A percentile compares a stretch with the other conserved stretches of the same genome.
Conservation (phyloP, 73 alveolate genomes). For the Tetrahymena elliotti region DNA sequence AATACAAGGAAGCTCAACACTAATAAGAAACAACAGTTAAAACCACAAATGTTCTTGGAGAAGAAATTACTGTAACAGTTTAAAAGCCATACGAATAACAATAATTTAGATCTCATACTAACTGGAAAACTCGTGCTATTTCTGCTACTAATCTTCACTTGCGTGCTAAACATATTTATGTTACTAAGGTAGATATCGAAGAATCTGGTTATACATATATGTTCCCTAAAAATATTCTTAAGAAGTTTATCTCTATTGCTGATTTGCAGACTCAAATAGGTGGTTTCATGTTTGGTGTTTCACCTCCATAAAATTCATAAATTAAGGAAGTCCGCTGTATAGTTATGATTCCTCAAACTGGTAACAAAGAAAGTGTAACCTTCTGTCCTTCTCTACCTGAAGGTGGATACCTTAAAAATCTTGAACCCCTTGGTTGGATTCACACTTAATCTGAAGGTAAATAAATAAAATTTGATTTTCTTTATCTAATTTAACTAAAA, state of each 20-base stretch:
- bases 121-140: conserved; percentile 99
- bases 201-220: conserved; percentile 92
- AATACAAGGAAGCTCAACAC: conserved; percentile 79
- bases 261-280: conserved; percentile 97
- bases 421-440: conserved; percentile 99
- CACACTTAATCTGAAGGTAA: conserved; percentile 89
- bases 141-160: conserved; percentile 95
- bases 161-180: conserved; percentile 96
- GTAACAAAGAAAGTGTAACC: conserved; percentile 83
- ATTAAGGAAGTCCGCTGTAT: conserved; percentile 82
- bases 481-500: no score
- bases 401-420: conserved; percentile 88
- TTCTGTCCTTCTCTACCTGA: conserved; percentile 95
- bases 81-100: conserved; percentile 97
- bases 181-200: conserved; percentile 89
- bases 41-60: conserved; percentile 80
- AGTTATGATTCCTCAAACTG: conserved; percentile 93
- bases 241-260: conserved; percentile 94
- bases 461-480: no score
- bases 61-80: conserved; percentile 75
- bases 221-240: conserved; percentile 97
- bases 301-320: conserved; percentile 92
- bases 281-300: conserved; percentile 97
- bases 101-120: conserved; percentile 91
- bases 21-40: conserved; percentile 84